Evolutionary conservation across 2,329 filamentous ascomycete genomes (phyloP).

Genomic region (Incumbomyces delicatus): DNA sequence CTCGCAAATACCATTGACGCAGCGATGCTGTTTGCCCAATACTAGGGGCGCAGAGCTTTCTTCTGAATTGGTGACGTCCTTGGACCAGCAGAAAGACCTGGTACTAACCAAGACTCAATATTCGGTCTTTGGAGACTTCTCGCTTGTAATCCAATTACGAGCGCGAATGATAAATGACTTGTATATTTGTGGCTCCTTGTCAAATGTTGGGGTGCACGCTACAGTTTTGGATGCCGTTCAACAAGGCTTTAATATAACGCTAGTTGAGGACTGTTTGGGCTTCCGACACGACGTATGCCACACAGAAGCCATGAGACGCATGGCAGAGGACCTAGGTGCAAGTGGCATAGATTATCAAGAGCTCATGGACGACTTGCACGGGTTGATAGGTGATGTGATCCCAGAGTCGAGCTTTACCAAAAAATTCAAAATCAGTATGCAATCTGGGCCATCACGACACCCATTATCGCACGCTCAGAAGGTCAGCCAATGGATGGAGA

Average conservation of each 20-base stretch:
- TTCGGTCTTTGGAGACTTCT: constrained; percentile 71
- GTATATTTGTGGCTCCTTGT: constrained; percentile 77
- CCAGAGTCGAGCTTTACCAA: constrained; percentile 18
- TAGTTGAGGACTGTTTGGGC: constrained; percentile 82
- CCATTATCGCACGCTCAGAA: background rate
- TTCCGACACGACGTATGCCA: constrained; percentile 64
- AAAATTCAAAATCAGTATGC: constrained; percentile 15
- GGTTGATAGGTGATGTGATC: constrained; percentile 30
- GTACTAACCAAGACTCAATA: constrained; percentile 66
- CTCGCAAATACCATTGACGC: constrained; percentile 14
- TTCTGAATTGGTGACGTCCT: constrained; percentile 38
- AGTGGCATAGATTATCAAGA: constrained; percentile 51
- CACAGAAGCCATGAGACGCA: constrained; percentile 56
- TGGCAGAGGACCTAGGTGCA: constrained; percentile 66
- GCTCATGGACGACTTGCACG: constrained; percentile 43
- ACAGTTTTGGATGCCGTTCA: constrained; percentile 83
- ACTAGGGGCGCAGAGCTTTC: constrained; percentile 41
- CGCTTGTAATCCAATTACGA: constrained; percentile 66
- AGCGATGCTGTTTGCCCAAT: constrained; percentile 31
- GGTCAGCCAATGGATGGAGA: constrained; percentile 1
- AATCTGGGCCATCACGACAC: background rate
- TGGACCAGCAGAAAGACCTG: constrained; percentile 43
- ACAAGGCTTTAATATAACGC: constrained; percentile 76
- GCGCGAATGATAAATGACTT: constrained; percentile 81
- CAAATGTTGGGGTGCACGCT: constrained; percentile 81